Evolutionary conservation across 179 eudicot species (phyloP).

Genomic region (Amaranthus tricolor): DNA sequence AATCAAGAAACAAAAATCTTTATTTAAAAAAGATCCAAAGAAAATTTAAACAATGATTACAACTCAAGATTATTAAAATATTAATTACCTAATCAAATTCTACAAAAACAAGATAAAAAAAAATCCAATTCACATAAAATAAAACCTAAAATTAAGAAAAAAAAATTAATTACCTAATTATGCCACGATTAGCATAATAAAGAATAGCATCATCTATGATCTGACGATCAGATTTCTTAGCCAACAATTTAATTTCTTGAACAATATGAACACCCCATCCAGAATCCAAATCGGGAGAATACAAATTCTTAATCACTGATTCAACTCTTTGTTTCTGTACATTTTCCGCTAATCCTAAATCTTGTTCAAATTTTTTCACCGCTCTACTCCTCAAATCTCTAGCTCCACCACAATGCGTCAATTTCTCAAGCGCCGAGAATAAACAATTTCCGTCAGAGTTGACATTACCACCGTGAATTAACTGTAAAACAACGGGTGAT

Average conservation of each 20-base stretch:
- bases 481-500: too few relatives aligned
- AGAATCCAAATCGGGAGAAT: constrained; percentile 57
- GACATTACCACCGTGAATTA: too few relatives aligned
- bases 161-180: constrained; percentile 52
- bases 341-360: constrained; percentile 43
- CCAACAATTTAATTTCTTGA: constrained; percentile 75
- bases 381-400: constrained; percentile 57
- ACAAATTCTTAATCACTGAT: constrained; percentile 59
- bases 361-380: constrained; percentile 59
- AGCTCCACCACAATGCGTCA: not conserved
- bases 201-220: constrained; percentile 52
- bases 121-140: too few relatives aligned
- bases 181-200: constrained; percentile 62
- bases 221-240: constrained; percentile 55
- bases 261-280: constrained; percentile 95
- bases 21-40: too few relatives aligned
- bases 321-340: constrained; percentile 46
- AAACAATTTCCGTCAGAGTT: too few relatives aligned
- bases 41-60: too few relatives aligned
- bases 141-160: not conserved
- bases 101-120: too few relatives aligned
- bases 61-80: too few relatives aligned
- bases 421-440: too few relatives aligned
- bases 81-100: too few relatives aligned
- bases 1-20: too few relatives aligned